Evolutionary conservation across 257 asterid species (phyloP).

Genomic region (Plectranthus barbatus): DNA sequence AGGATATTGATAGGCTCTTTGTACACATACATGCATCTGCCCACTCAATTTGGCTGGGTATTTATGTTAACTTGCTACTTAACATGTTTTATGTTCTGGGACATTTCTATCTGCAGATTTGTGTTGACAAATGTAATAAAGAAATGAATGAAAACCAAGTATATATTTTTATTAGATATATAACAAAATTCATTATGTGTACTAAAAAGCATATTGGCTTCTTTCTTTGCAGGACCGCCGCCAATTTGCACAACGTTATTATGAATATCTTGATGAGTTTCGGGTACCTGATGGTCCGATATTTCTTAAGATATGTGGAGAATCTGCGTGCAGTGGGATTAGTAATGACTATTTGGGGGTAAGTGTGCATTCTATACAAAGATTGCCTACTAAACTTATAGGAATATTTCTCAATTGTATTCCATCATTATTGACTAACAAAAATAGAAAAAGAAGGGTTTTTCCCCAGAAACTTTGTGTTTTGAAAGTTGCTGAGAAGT

Average conservation of each 20-base stretch:
- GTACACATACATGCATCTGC: neutral
- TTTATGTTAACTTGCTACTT: neutral
- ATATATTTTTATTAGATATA: neutral
- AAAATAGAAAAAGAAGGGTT: neutral
- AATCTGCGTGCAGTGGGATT: slow-evolving; percentile 81
- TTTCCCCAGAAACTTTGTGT: neutral
- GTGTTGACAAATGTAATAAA: neutral
- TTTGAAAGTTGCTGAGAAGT: neutral
- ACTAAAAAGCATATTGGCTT: neutral
- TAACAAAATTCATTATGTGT: neutral
- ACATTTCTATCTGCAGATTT: neutral
- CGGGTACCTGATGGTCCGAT: slow-evolving; percentile 77
- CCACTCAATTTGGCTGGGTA: neutral
- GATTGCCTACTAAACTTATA: neutral
- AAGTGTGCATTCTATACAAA: slow-evolving; percentile 20
- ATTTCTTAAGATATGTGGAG: slow-evolving; percentile 82
- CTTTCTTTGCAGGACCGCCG: slow-evolving; percentile 59
- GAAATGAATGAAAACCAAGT: neutral
- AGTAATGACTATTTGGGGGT: slow-evolving; percentile 72
- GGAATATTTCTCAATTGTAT: neutral
- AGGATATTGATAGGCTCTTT: neutral
- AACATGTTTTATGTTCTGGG: neutral
- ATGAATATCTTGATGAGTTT: slow-evolving; percentile 75
- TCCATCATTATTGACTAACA: neutral
- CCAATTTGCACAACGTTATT: slow-evolving; percentile 71